Percentiles rank a stretch among this genome's conserved stretches.
These are phyloP conservation scores for Fusarium caatingaense DNA, from an alignment of 2,329 filamentous ascomycete genomes.

Conservation along the genomic window DNA sequence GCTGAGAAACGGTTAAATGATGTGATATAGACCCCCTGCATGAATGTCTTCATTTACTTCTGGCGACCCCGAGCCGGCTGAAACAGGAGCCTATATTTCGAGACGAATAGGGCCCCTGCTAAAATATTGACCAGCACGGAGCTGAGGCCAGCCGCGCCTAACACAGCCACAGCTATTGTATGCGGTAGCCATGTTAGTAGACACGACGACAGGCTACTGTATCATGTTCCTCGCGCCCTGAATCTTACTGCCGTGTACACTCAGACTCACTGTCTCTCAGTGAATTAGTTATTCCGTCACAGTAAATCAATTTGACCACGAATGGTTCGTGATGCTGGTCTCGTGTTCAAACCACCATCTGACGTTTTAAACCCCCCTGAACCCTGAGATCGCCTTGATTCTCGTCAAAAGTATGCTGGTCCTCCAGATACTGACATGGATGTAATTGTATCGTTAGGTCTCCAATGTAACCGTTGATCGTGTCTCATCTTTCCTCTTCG, in stretches of 20 bases:
- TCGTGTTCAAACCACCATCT: slow-evolving; percentile 22
- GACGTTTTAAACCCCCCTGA: slow-evolving; percentile 18
- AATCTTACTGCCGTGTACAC: slow-evolving; percentile 7
- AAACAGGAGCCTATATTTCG: slow-evolving; percentile 33
- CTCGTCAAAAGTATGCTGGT: slow-evolving; percentile 1
- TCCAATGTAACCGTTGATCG: slow-evolving; percentile 33
- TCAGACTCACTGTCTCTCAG: background rate
- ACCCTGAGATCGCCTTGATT: slow-evolving; percentile 29
- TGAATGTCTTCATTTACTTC: slow-evolving; percentile 25
- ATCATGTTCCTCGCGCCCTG: slow-evolving; percentile 3
- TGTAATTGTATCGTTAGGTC: slow-evolving; percentile 24
- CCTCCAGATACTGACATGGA: slow-evolving; percentile 19
- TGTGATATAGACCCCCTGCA: slow-evolving; percentile 28
- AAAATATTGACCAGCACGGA: background rate
- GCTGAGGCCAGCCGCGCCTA: slow-evolving; percentile 14
- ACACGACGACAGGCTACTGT: slow-evolving; percentile 13
- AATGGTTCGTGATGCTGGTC: slow-evolving; percentile 21
- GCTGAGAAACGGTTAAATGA: background rate
- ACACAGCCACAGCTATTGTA: slow-evolving; percentile 22
- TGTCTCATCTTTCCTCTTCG: slow-evolving; percentile 35
- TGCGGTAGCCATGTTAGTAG: slow-evolving; percentile 25
- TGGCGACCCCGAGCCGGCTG: slow-evolving; percentile 33
- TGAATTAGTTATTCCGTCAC: slow-evolving; percentile 8
- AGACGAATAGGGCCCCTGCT: slow-evolving; percentile 31
- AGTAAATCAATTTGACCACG: background rate